Conservation (phyloP, 2,329 filamentous ascomycete genomes). For the Aspergillus sp. region DNA sequence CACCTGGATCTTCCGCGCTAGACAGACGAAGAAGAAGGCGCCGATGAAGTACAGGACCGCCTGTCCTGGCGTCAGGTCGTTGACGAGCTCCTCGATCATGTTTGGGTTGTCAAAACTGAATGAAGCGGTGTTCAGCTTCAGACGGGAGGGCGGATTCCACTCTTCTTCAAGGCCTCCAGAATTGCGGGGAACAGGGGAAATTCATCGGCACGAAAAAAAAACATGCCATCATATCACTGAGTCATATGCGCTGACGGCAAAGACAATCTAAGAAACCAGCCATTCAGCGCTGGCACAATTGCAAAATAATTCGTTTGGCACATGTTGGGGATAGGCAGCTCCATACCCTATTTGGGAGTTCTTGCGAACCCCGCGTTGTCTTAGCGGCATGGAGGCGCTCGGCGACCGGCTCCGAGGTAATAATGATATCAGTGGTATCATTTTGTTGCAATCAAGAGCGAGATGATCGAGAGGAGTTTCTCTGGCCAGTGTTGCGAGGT, state of each 20-base stretch:
- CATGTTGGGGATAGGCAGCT: neutral
- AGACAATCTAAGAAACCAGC: neutral
- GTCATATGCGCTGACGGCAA: neutral
- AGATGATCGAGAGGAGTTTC: too few species aligned
- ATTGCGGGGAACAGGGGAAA: neutral
- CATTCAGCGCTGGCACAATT: conserved; percentile 1
- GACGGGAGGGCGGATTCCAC: neutral
- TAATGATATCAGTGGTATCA: neutral
- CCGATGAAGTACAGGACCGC: conserved; percentile 40
- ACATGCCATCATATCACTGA: neutral
- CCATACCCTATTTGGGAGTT: conserved; percentile 15
- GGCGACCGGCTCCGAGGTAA: neutral
- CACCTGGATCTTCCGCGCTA: conserved; percentile 30
- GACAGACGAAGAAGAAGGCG: conserved; percentile 40
- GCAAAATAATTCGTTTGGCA: neutral
- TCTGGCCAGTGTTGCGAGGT: too few species aligned
- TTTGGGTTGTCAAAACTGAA: conserved; percentile 35
- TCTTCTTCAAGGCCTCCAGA: neutral
- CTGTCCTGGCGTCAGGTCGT: conserved; percentile 46
- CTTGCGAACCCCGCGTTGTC: conserved; percentile 22
- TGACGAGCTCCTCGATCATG: conserved; percentile 52
- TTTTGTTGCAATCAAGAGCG: neutral
- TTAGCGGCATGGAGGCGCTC: neutral
- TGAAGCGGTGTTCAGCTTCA: neutral
- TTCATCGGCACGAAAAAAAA: neutral